phyloP scores from a whole-genome alignment of 1,284 basidiomycete genomes.

The Marasmius tenuissimus region DNA sequence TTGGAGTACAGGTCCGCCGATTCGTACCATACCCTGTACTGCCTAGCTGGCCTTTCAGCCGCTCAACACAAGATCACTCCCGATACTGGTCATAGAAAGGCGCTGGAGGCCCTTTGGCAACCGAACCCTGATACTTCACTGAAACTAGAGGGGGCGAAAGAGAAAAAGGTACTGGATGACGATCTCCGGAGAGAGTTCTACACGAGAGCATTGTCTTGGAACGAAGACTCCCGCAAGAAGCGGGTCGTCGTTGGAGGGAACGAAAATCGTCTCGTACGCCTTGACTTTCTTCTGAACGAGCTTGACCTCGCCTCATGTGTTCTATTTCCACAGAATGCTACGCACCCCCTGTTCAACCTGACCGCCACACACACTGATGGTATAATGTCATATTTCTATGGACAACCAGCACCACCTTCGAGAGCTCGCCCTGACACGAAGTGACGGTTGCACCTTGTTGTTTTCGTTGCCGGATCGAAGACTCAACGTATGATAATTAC shows the following conservation, averaged over 20 bases:
- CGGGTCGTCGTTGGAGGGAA: constrained; percentile 61
- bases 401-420: constrained; percentile 48
- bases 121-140: neutral
- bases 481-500: too few relatives aligned
- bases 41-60: constrained; percentile 83
- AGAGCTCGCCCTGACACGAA: neutral
- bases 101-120: constrained; percentile 37
- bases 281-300: neutral
- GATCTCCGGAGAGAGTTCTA: constrained; percentile 56
- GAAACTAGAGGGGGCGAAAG: neutral
- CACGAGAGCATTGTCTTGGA: constrained; percentile 67
- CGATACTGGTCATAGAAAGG: constrained; percentile 40
- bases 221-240: constrained; percentile 62
- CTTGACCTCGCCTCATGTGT: neutral
- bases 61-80: constrained; percentile 79
- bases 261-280: constrained; percentile 70
- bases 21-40: constrained; percentile 91
- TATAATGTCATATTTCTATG: constrained; percentile 79
- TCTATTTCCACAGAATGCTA: constrained; percentile 66
- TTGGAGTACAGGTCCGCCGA: constrained; percentile 61
- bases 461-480: neutral
- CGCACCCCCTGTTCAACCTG: constrained; percentile 86
- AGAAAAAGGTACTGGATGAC: constrained; percentile 20
- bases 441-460: neutral
- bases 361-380: constrained; percentile 72